phyloP scores from a whole-genome alignment of 2,329 filamentous ascomycete species.

The Capronia epimyces region DNA sequence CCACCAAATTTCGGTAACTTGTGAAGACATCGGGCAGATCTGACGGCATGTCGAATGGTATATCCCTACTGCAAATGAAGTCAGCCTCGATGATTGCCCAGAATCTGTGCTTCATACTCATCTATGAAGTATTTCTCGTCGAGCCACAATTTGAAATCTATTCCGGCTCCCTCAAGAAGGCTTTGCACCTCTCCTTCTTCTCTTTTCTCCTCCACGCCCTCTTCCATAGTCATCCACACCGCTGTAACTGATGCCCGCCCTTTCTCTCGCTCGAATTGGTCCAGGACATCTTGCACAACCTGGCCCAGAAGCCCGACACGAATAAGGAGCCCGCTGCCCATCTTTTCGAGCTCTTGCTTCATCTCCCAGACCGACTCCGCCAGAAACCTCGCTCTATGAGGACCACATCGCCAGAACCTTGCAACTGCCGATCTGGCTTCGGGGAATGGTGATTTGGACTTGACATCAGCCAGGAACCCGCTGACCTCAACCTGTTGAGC shows the following conservation, averaged over 20 bases:
- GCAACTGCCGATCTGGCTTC: conserved; percentile 61
- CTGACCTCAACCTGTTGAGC: conserved; percentile 68
- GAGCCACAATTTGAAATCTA: conserved; percentile 60
- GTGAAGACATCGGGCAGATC: conserved; percentile 72
- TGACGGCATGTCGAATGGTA: conserved; percentile 52
- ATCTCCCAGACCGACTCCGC: conserved; percentile 68
- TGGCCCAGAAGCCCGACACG: conserved; percentile 59
- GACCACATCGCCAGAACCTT: conserved; percentile 68
- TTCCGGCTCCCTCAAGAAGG: conserved; percentile 48
- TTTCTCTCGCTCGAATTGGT: conserved; percentile 41
- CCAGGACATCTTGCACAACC: conserved; percentile 55
- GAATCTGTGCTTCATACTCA: conserved; percentile 54
- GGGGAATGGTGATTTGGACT: conserved; percentile 56
- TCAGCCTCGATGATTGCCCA: conserved; percentile 1
- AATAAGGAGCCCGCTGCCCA: conserved; percentile 58
- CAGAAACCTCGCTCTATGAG: conserved; percentile 65
- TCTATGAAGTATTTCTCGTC: conserved; percentile 78
- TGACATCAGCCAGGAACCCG: conserved; percentile 58
- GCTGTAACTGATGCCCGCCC: conserved; percentile 50
- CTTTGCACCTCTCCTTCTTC: conserved; percentile 56
- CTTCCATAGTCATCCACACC: conserved; percentile 70
- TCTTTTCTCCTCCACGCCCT: conserved; percentile 61
- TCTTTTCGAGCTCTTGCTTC: conserved; percentile 55
- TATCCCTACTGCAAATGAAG: conserved; percentile 54
- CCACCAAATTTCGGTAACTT: conserved; percentile 65